Percentiles rank a stretch among this genome's conserved stretches.
phyloP scores from a whole-genome alignment of 176 grass and related monocot species.

The Zoysia pacifica region DNA sequence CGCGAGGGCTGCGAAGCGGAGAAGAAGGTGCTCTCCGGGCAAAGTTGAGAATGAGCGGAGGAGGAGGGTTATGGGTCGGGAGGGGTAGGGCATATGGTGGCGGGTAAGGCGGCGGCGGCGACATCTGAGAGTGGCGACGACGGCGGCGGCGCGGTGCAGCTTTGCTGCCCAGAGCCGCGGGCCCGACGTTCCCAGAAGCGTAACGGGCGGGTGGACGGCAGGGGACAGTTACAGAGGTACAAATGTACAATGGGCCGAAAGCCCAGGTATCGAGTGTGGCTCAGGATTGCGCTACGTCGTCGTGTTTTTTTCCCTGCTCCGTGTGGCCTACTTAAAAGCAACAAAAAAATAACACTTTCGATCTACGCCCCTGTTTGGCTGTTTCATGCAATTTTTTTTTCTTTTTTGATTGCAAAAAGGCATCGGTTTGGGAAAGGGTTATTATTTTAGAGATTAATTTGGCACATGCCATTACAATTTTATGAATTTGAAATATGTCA shows the following conservation, averaged over 20 bases:
- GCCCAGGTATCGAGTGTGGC: neutral
- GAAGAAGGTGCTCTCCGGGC: constrained; percentile 36
- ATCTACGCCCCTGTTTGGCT: neutral
- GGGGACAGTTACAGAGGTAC: neutral
- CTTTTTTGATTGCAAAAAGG: neutral
- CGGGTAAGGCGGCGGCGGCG: constrained; percentile 22
- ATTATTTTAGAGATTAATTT: neutral
- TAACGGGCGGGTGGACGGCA: neutral
- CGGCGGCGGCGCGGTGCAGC: constrained; percentile 24
- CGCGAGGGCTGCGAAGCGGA: constrained; percentile 61
- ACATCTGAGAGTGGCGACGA: constrained; percentile 42
- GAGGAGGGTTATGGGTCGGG: constrained; percentile 22
- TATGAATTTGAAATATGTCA: too few relatives aligned
- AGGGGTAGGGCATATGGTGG: constrained; percentile 41
- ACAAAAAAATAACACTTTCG: neutral
- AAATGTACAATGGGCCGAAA: constrained; percentile 34
- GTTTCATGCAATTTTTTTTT: neutral
- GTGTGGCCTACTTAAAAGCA: neutral
- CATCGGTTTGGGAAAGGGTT: neutral
- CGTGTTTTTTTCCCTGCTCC: neutral
- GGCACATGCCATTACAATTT: too few relatives aligned
- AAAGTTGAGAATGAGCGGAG: constrained; percentile 30
- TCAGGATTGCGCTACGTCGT: neutral
- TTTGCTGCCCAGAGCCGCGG: constrained; percentile 29
- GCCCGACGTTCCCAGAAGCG: constrained; percentile 15